A percentile compares a stretch with the other conserved stretches of the same genome.
These are phyloP conservation scores for Gaeumannomyces sp. DNA, from an alignment of 2,329 filamentous ascomycete genomes.

Conservation along the genomic window DNA sequence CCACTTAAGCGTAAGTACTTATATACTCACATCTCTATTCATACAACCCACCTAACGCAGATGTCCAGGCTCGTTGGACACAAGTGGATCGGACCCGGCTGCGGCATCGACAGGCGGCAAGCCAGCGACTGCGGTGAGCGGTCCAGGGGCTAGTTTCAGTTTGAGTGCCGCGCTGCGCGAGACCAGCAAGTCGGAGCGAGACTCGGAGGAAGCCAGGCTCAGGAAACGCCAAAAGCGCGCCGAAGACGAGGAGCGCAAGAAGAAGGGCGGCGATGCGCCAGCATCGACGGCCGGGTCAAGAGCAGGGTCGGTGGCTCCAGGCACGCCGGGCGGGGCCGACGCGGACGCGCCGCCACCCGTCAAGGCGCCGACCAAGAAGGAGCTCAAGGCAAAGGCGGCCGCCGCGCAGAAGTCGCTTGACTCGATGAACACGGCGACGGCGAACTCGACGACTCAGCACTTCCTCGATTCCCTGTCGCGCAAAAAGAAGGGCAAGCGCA, in stretches of 20 bases:
- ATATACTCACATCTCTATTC: conserved; percentile 7
- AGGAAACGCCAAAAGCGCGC: conserved; percentile 58
- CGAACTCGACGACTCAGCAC: conserved; percentile 74
- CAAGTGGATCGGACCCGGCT: conserved; percentile 28
- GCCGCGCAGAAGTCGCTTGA: conserved; percentile 68
- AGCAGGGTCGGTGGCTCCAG: conserved; percentile 50
- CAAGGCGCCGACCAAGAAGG: conserved; percentile 77
- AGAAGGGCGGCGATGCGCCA: conserved; percentile 37
- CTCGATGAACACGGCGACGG: conserved; percentile 65
- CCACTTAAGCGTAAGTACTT: conserved; percentile 53
- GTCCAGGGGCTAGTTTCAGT: conserved; percentile 1
- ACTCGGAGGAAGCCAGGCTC: conserved; percentile 66
- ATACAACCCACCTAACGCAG: conserved; percentile 13
- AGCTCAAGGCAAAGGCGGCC: conserved; percentile 67
- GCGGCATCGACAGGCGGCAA: neutral
- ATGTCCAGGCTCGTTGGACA: conserved; percentile 33
- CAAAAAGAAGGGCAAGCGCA: conserved; percentile 49
- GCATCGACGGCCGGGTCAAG: conserved; percentile 39
- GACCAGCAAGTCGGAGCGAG: conserved; percentile 59
- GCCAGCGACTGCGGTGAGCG: neutral
- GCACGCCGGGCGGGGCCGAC: conserved; percentile 44
- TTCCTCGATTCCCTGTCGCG: conserved; percentile 46
- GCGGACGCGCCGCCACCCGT: conserved; percentile 56
- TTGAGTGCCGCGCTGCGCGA: conserved; percentile 45
- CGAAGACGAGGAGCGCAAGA: conserved; percentile 32